Evolutionary conservation across 495 filamentous ascomycete species (phyloP), one percentile per base, ranked within the genome.

Genomic region (Hyaloscypha hepaticicola): DNA sequence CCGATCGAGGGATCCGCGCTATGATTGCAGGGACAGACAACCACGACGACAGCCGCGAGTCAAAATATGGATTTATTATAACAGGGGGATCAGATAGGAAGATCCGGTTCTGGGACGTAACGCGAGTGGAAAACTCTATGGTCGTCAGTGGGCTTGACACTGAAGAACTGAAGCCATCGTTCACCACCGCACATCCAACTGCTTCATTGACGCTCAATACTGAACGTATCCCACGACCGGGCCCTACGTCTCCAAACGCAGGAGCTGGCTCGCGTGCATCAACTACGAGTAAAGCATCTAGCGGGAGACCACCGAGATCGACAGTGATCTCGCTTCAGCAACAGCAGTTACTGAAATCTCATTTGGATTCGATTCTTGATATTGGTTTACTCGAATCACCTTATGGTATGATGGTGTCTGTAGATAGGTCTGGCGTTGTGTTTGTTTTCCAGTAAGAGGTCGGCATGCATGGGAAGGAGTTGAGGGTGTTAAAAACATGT

Each of bases 321-420:
- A 94, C 91, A n/a, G 87, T 97, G 8, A 96, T 99, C 49, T 90
- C 88, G 64, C 78, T 88, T 66, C 89, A 96, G 76, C 93, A 97
- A 73, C 91, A 95, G 75, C 85, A 90, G 75, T 70, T 98, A 50
- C 78, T 95, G 49, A 93, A 87, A 74, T 90, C 85, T 66, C 96
- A 99, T 78, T 69, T 98, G 67, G 96, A 98, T 77, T 85, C 87
- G 19, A 88, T 99, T 61, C 83, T 88, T 66, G 96, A 98, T 79
- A 89, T 97, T 55, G 90, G 89, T 14, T 78, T 98, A 62, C 76
- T 99, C 70, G 91, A 97, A 77, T 81, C 83, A 62, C 96, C 96
- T 55, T 96, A 96, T 75, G 88, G 92, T 9, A 97, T 98, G 93
- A 86, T 90, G 48, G 81, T 98, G 28, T 93, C 89, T 69, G 94